Evolutionary conservation across 345 rosid species (phyloP).

Genomic region (Bretschneidera sinensis): DNA sequence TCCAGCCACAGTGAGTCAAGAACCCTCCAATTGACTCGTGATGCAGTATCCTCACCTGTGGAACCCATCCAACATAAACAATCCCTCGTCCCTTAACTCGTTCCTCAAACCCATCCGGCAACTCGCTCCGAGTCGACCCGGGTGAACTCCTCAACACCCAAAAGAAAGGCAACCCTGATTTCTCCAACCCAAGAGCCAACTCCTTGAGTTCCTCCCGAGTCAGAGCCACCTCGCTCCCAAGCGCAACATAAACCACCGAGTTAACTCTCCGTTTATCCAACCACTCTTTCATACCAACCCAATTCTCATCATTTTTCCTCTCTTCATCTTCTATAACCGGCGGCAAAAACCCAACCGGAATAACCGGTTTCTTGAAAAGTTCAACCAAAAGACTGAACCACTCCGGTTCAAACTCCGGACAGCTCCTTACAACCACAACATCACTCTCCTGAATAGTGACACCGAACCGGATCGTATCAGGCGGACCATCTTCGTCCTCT

Average conservation of each 20-base stretch:
- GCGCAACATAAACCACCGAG: conserved; percentile 44
- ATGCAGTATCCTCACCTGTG: conserved; percentile 29
- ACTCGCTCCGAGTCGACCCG: conserved; percentile 8
- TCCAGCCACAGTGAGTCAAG: conserved; percentile 44
- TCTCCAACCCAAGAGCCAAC: conserved; percentile 46
- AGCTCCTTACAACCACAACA: conserved; percentile 36
- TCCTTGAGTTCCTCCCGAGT: conserved; percentile 25
- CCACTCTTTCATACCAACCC: conserved; percentile 36
- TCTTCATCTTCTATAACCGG: conserved; percentile 19
- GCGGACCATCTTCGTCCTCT: conserved; percentile 33
- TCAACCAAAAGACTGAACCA: conserved; percentile 37
- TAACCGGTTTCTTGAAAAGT: conserved; percentile 30
- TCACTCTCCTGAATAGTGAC: conserved; percentile 30
- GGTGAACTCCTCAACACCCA: conserved; percentile 42
- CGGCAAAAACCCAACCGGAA: conserved; percentile 46
- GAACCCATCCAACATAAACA: conserved; percentile 31
- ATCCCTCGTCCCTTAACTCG: conserved; percentile 26
- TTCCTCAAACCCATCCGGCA: conserved; percentile 31
- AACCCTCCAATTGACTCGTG: conserved; percentile 42
- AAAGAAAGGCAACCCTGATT: conserved; percentile 36
- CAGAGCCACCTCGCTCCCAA: conserved; percentile 43
- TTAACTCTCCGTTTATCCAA: conserved; percentile 26
- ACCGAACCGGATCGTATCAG: conserved; percentile 41
- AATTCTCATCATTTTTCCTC: conserved; percentile 4
- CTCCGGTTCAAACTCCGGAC: conserved; percentile 42